Evolutionary conservation across 2,329 filamentous ascomycete species (phyloP), one percentile per base, ranked within the genome.

Genomic region (Lojkania enalia): DNA sequence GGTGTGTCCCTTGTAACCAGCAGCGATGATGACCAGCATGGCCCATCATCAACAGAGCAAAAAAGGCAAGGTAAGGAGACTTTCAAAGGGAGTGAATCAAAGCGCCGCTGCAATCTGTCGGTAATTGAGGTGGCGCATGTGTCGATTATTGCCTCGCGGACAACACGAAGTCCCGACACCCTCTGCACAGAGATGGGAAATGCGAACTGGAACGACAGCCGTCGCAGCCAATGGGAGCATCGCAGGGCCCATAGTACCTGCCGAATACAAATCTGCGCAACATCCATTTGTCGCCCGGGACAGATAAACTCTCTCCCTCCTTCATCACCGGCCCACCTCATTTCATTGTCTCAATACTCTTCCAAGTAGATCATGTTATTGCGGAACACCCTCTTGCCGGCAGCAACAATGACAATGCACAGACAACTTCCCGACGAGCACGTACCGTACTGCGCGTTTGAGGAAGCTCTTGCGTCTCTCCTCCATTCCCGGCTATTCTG

Each of bases 41-140:
- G n/a, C 9, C n/a, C 25, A n/a, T n/a, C n/a, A n/a, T n/a, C n/a
- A n/a, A n/a, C n/a, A n/a, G n/a, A n/a, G n/a, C n/a, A n/a, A n/a
- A n/a, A n/a, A n/a, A n/a, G n/a, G n/a, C n/a, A n/a, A n/a, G n/a
- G n/a, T n/a, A n/a, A n/a, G n/a, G n/a, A n/a, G n/a, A n/a, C n/a
- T n/a, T n/a, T n/a, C n/a, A n/a, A n/a, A n/a, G n/a, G n/a, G n/a
- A n/a, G n/a, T n/a, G n/a, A n/a, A 14, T 23, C 14, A 30, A 32
- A 38, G 32, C 30, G 33, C 36, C 20, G 12, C 18, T 20, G 44
- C 21, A 46, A 46, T 46, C 19, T 46, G 44, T 39, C 44, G 38
- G 44, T 46, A 42, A 46, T 46, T 46, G 44, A 31, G 20, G 31
- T 42, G 38, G 32, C 21, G 4, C 20, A 9, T 29, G 13, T 33